Conservation (phyloP, 1,284 basidiomycete species). For the Ganoderma meredithae region DNA sequence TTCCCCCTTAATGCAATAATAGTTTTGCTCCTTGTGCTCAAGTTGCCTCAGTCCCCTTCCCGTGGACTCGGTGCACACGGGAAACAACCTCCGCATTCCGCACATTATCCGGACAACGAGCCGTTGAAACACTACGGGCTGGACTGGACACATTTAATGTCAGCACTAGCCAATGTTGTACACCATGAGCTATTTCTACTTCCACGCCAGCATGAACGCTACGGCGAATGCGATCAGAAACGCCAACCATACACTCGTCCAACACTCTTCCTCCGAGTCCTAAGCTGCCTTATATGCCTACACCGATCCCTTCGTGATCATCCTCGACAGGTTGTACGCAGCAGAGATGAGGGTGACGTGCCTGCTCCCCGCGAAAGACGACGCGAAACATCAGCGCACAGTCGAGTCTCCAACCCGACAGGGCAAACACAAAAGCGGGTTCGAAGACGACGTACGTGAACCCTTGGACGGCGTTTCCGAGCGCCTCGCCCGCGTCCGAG, state of each 20-base stretch:
- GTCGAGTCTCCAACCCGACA: not conserved
- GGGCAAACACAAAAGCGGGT: not conserved
- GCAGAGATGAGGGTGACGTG: conserved; percentile 86
- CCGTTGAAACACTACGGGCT: no score
- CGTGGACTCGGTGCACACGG: no score
- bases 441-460: conserved; percentile 74
- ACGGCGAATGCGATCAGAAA: no score
- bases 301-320: conserved; percentile 37
- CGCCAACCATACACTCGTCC: no score
- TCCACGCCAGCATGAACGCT: no score
- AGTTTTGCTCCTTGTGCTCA: no score
- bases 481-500: conserved; percentile 80
- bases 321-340: conserved; percentile 81
- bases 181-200: no score
- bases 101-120: no score
- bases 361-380: conserved; percentile 44
- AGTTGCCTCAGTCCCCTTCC: no score
- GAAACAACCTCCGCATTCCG: no score
- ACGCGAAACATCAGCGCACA: conserved; percentile 8
- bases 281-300: not conserved
- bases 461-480: conserved; percentile 87
- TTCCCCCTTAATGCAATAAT: conserved; percentile 80
- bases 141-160: no score
- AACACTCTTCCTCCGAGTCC: not conserved
- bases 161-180: no score